phyloP scores from a whole-genome alignment of 169 alveolate genomes.

The Plasmodium gonderi region DNA sequence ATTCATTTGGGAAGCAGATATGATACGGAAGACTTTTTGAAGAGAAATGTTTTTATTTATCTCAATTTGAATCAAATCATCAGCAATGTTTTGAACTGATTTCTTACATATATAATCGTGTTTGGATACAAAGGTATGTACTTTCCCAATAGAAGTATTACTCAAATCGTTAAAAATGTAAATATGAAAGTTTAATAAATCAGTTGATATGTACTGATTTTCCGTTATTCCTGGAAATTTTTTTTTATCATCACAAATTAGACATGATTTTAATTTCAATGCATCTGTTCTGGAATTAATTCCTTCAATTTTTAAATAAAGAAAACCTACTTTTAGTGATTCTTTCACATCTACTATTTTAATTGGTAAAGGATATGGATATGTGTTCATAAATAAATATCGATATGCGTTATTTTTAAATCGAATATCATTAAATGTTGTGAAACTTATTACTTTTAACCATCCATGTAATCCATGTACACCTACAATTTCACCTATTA shows the following conservation, averaged over 20 bases:
- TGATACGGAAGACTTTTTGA: constrained; percentile 24
- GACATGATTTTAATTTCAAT: constrained; percentile 52
- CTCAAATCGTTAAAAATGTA: constrained; percentile 52
- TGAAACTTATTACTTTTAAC: constrained; percentile 49
- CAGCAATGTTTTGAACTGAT: constrained; percentile 46
- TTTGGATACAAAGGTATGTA: constrained; percentile 40
- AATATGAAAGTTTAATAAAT: constrained; percentile 49
- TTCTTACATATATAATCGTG: constrained; percentile 57
- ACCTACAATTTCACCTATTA: constrained; percentile 72
- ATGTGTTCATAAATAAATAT: constrained; percentile 57
- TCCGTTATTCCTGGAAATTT: constrained; percentile 30
- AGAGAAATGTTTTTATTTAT: constrained; percentile 35
- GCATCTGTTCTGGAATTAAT: constrained; percentile 66
- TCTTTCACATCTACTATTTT: constrained; percentile 53
- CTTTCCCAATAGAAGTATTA: constrained; percentile 54
- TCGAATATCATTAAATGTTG: constrained; percentile 67
- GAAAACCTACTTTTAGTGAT: constrained; percentile 56
- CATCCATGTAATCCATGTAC: constrained; percentile 53
- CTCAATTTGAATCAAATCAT: constrained; percentile 66
- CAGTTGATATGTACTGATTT: constrained; percentile 71
- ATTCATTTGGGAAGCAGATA: constrained; percentile 4
- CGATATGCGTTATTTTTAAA: constrained; percentile 40
- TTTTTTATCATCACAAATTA: constrained; percentile 73
- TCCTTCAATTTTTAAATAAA: constrained; percentile 44
- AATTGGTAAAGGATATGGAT: constrained; percentile 64